Evolutionary conservation across 331 rosid genomes (phyloP), one percentile per base, ranked within the genome.

Genomic region (Cydonia oblonga): DNA sequence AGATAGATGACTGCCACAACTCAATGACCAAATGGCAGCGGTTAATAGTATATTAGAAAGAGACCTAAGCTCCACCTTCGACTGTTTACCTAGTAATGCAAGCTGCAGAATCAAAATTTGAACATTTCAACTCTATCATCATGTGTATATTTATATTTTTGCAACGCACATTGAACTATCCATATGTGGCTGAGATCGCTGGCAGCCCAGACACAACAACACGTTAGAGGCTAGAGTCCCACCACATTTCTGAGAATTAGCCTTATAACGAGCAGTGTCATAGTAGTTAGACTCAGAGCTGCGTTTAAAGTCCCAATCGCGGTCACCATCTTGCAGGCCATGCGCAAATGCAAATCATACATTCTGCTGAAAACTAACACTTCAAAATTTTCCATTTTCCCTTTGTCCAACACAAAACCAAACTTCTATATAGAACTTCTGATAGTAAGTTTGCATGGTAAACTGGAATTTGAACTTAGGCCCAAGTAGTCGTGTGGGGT

Each of bases 1-100:
- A n/a, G 68, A 72, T 72, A 2, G 57, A 66, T 66, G 68, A 72
- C 61, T 59, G 76, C 42, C 68, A 72, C 68, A 60, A 60, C 30
- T 40, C 59, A 46, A 72, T 72, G 76, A 72, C 67, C 44, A 25
- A 40, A 72, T 60, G 44, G 46, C 76, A 72, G 68, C n/a, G 25
- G 46, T 42, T 15, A 72, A 42, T 4, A 72, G 32, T 72, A 2
- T 42, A 16, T 15, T 58, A 13, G 18, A 70, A 60, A 18, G 58
- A 40, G 44, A 72, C 29, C 68, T 18, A 35, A 62, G 42, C 66
- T 61, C 42, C 44, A 59, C 35, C 60, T 24, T 16, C 33, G 29
- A 62, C 66, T 16, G 42, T 72, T 60, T 23, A 10, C 68, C 46
- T 7, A 54, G 61, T 11, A 7, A 54, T 23, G 24, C 24, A n/a